Percentiles rank a stretch among this genome's conserved stretches.
These are phyloP conservation scores for Quercus berberidifolia DNA, from an alignment of 306 rosid species.

Conservation along the genomic window DNA sequence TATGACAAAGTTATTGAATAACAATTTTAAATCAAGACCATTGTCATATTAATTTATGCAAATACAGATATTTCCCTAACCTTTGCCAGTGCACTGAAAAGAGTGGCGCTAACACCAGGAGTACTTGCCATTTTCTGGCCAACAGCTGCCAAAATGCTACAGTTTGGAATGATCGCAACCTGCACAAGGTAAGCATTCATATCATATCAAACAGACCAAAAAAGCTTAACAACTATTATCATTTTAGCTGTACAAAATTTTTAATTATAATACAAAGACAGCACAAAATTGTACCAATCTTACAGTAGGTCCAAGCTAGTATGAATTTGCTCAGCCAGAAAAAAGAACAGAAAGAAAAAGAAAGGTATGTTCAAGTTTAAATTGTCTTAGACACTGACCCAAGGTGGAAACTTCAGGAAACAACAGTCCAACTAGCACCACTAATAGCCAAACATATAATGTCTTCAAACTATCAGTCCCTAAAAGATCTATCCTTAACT, in stretches of 20 bases:
- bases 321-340: not conserved
- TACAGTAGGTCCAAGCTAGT: not conserved
- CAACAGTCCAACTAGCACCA: not conserved
- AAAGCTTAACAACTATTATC: not conserved
- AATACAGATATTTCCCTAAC: slow-evolving; percentile 36
- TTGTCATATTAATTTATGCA: not conserved
- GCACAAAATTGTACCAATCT: not conserved
- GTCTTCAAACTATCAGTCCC: too few species aligned
- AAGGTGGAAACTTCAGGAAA: not conserved
- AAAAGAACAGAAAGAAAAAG: not conserved
- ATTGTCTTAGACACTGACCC: not conserved
- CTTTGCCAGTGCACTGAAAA: slow-evolving; percentile 97
- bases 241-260: not conserved
- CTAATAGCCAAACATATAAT: too few species aligned
- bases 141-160: slow-evolving; percentile 97
- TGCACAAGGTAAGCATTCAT: slow-evolving; percentile 31
- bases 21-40: not conserved
- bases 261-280: not conserved
- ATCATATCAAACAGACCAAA: not conserved
- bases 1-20: not conserved
- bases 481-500: too few species aligned
- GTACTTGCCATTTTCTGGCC: slow-evolving; percentile 99
- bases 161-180: slow-evolving; percentile 86
- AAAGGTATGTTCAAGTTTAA: not conserved
- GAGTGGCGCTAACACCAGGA: slow-evolving; percentile 98